Base-by-base conservation (phyloP, 805 yeast species). In the Zygotorulaspora chibaensis region DNA sequence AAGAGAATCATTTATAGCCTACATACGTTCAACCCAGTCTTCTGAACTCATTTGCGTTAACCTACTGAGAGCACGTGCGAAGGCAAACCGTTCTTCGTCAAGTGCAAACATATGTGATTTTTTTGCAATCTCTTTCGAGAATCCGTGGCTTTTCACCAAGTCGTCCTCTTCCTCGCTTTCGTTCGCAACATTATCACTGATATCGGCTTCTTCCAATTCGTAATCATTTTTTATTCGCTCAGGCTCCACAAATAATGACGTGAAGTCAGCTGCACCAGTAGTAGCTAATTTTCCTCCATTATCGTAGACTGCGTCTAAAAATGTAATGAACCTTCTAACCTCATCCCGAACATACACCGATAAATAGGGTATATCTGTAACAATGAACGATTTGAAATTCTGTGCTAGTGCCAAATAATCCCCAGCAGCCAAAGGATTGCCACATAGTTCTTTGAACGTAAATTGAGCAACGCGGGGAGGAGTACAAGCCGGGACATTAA, bases 1-100 rank as follows among this genome's bases (percentile, higher is more conserved):
- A 20, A 20, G 25, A 20, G 25, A 20, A 20, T 20, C 7, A 20
- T 20, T 20, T 20, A 20, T 20, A 20, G 25, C 4, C 25, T 15
- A 26, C 44, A 26, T 44, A 17, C 51, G 60, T 45, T 83, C 88
- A 6, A 87, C 82, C 99, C 99, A 91, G 42, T 85, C 95, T 20
- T 82, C 83, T 4, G 96, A 84, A 54, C 95, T 83, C 97, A 91
- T 91, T 56, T 91, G 98, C 35, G 90, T 77, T 54, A 93, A 73
- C 62, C 99, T 80, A 56, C 93, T 83, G 47, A 91, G 72, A 0
- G 98, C 97, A 61, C 99, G 77, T 0, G 96, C 96, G 72, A 91
- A 91, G 16, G 99, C 99, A 70, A 91, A 93, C 64, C 84, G 79
- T 68, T 91, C 99, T 66, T 91, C 99, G 66, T 89, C 98, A 34